Conservation (phyloP, 2,329 filamentous ascomycete species). For the Lachnellula occidentalis region DNA sequence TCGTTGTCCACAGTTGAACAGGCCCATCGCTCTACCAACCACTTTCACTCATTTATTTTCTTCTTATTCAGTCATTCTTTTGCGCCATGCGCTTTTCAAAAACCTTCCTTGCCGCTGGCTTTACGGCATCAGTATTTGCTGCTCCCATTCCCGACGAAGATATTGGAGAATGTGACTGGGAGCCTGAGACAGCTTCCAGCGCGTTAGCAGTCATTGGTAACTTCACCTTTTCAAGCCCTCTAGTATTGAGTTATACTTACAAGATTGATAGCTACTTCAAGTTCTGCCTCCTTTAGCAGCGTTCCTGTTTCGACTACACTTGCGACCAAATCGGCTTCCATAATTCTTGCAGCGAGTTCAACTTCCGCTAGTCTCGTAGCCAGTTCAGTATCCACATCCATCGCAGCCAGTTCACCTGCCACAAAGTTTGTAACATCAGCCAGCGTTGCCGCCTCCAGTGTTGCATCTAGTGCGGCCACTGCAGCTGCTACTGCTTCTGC, state of each 20-base stretch:
- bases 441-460: neutral
- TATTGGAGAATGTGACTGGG: neutral
- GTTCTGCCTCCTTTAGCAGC: neutral
- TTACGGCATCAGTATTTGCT: neutral
- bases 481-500: neutral
- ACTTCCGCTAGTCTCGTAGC: neutral
- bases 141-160: neutral
- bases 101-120: neutral
- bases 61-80: neutral
- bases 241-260: too few relatives aligned
- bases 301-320: neutral
- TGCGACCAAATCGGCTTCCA: neutral
- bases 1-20: neutral
- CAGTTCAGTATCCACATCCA: neutral
- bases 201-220: neutral
- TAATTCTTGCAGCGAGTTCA: neutral
- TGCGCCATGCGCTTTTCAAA: neutral
- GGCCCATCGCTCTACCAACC: neutral
- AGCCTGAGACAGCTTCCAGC: neutral
- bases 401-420: neutral
- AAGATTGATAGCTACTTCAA: too few relatives aligned
- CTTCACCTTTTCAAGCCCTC: neutral
- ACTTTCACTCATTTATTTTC: neutral
- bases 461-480: neutral
- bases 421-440: neutral